phyloP scores from a whole-genome alignment of 768 basidiomycete species.

The Mycena rebaudengoi region DNA sequence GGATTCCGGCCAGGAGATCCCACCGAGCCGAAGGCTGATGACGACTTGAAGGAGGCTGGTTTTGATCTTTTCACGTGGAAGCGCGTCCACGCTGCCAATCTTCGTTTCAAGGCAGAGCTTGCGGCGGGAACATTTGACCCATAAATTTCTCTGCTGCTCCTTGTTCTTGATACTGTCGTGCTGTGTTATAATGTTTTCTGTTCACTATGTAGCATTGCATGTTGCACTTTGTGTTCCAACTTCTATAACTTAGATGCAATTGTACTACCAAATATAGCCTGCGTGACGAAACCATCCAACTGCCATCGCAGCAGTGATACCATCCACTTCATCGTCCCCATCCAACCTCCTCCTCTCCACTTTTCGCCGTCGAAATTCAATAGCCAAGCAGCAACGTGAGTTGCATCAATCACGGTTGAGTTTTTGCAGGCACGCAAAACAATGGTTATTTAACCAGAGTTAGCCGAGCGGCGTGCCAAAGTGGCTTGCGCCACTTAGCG shows the following conservation, averaged over 20 bases:
- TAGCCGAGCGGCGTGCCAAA: too few species aligned
- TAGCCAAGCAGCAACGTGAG: too few species aligned
- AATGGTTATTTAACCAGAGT: too few species aligned
- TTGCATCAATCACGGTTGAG: too few species aligned
- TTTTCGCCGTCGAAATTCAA: too few species aligned
- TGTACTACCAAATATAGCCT: slow-evolving; percentile 27
- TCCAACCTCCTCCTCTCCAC: too few species aligned
- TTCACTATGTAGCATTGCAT: background rate
- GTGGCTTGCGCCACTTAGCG: too few species aligned
- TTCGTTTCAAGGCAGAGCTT: background rate
- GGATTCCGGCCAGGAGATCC: slow-evolving; percentile 1
- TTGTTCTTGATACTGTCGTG: background rate
- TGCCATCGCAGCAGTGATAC: slow-evolving; percentile 30
- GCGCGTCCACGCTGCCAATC: background rate
- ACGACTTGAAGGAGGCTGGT: background rate
- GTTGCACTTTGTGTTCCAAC: too few species aligned
- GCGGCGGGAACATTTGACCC: background rate
- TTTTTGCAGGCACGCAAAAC: too few species aligned
- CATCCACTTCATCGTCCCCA: too few species aligned
- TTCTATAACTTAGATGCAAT: too few species aligned
- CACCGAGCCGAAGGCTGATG: background rate
- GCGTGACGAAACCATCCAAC: slow-evolving; percentile 31
- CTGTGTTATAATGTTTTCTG: background rate
- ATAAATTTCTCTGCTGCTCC: background rate
- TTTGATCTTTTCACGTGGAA: background rate